These are phyloP conservation scores for Alternaria infectoria DNA, from an alignment of 2,329 filamentous ascomycete genomes.

Conservation along the genomic window DNA sequence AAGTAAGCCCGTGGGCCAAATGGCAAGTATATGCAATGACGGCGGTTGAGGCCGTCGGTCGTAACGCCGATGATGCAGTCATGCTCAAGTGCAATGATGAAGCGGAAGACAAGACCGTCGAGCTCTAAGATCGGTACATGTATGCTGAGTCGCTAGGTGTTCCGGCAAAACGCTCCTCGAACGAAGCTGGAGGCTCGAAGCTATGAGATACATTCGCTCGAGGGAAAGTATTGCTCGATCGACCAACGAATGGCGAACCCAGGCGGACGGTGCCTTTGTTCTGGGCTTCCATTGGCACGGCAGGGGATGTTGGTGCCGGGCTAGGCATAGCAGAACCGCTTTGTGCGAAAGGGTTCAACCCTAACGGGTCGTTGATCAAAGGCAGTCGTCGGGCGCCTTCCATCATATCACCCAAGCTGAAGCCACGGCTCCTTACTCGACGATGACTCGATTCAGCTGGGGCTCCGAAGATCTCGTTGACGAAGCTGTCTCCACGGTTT, in stretches of 20 bases:
- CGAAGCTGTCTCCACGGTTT: slow-evolving; percentile 49
- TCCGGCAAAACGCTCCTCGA: slow-evolving; percentile 48
- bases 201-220: slow-evolving; percentile 48
- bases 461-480: slow-evolving; percentile 54
- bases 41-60: slow-evolving; percentile 30
- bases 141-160: slow-evolving; percentile 32
- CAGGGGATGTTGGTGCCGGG: slow-evolving; percentile 28
- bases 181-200: slow-evolving; percentile 47
- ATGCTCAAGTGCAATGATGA: slow-evolving; percentile 30
- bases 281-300: slow-evolving; percentile 21
- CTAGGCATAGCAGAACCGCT: slow-evolving; percentile 31
- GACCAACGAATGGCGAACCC: slow-evolving; percentile 55
- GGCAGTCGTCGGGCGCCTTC: slow-evolving; percentile 59
- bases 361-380: slow-evolving; percentile 57
- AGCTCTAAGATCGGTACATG: slow-evolving; percentile 30
- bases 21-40: slow-evolving; percentile 27
- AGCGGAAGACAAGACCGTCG: slow-evolving; percentile 23
- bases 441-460: slow-evolving; percentile 60
- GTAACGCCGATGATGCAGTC: slow-evolving; percentile 45
- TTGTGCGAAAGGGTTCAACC: slow-evolving; percentile 39
- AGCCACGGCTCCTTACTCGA: slow-evolving; percentile 66
- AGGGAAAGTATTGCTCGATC: slow-evolving; percentile 55
- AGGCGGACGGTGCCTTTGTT: slow-evolving; percentile 53
- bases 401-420: slow-evolving; percentile 64
- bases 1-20: slow-evolving; percentile 26